Base-by-base conservation (phyloP, 2,329 filamentous ascomycete genomes). In the Fusarium illudens region DNA sequence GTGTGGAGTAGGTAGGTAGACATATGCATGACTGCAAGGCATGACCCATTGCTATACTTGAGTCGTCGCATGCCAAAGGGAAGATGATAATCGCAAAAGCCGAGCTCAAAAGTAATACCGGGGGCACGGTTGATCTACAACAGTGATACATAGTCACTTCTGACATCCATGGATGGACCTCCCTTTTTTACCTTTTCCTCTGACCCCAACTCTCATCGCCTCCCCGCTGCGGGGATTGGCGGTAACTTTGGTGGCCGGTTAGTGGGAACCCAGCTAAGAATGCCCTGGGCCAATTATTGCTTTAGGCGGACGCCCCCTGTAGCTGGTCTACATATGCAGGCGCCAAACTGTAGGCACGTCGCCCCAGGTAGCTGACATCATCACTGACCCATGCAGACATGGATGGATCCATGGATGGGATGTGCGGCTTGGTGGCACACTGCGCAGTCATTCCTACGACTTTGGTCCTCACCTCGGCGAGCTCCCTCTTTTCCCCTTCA, bases 301-400 rank as follows among this genome's bases (percentile, higher is more conserved):
- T 49, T 19, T 33, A 46, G 42, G 42, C 42, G 22, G 25, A 22
- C 15, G 42, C 42, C 42, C 42, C 42, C 42, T 46, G 42, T 46
- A 46, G 42, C 42, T 46, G 42, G 42, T 22, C 42, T 22, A n/a
- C n/a, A n/a, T n/a, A 46, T 29, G 42, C 42, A 46, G 42, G 42
- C 42, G 42, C 22, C 42, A 46, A 46, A 46, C 42, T 46, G 42
- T 27, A 46, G 42, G 39, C 39, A 48, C 33, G 29, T 32, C 15
- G 29, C 50, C 33, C 33, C 39, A 22, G 49, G 57, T 61, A 70
- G 65, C 71, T 74, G 72, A 74, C 72, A 74, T 74, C 72, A 74
- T 72, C 71, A 73, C 69, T 34, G 51, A 60, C 62, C 56, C 22
- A 46, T n/a, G n/a, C n/a, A n/a, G n/a, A n/a, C n/a, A n/a, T 17